A percentile compares a stretch with the other conserved stretches of the same genome.
phyloP scores from a whole-genome alignment of 805 yeast genomes.

The Saccharomycopsis guyanensis region DNA sequence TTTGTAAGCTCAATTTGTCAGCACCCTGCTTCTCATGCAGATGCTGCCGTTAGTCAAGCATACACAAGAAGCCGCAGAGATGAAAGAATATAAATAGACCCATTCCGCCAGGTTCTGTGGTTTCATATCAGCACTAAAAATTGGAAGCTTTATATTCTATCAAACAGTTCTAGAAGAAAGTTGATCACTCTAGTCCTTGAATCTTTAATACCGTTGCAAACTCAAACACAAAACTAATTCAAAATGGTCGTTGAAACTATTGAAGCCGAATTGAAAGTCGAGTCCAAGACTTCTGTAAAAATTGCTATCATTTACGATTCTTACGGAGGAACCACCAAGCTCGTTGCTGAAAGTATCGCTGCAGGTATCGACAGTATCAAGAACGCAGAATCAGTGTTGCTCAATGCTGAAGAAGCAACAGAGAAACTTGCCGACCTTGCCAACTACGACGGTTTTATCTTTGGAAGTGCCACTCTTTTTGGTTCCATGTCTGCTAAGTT shows the following conservation, averaged over 20 bases:
- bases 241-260: neutral
- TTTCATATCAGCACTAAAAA: too few species aligned
- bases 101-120: too few species aligned
- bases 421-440: constrained; percentile 2
- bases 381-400: constrained; percentile 9
- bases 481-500: constrained; percentile 16
- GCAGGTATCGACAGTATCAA: constrained; percentile 7
- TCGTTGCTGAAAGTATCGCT: constrained; percentile 13
- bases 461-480: constrained; percentile 17
- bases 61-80: too few species aligned
- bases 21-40: too few species aligned
- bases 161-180: too few species aligned
- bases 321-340: constrained; percentile 10
- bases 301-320: constrained; percentile 23
- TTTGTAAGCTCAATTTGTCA: too few species aligned
- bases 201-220: too few species aligned
- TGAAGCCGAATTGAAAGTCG: neutral
- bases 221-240: neutral
- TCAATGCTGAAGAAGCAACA: constrained; percentile 11
- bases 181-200: too few species aligned
- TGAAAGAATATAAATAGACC: too few species aligned
- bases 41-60: too few species aligned
- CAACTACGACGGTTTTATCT: constrained; percentile 15
- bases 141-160: too few species aligned
- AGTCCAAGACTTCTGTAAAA: constrained; percentile 3